A percentile compares a stretch with the other conserved stretches of the same genome.
Evolutionary conservation across 225 moss, liverwort and hornwort genomes (phyloP).

Genomic region (Neckera pumila): DNA sequence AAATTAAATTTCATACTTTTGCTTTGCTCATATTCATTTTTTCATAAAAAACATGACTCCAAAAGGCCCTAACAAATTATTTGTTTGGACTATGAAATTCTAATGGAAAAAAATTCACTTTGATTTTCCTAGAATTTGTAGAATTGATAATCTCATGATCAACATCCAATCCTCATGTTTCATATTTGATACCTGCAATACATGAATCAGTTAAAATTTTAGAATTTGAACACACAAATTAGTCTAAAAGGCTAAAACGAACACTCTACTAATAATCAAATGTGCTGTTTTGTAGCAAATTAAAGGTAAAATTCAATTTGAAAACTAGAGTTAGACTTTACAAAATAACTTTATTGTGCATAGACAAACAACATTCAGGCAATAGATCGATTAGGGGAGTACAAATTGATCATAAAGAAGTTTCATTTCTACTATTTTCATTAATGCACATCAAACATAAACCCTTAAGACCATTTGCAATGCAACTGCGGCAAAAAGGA

Average conservation of each 20-base stretch:
- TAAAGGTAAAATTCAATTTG: not conserved
- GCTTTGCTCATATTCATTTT: rapidly evolving
- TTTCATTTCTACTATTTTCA: not conserved
- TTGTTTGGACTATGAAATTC: not conserved
- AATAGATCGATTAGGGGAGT: not conserved
- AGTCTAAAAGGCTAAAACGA: no score
- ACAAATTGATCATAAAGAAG: not conserved
- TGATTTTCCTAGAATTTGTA: rapidly evolving
- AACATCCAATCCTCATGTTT: not conserved
- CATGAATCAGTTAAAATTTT: not conserved
- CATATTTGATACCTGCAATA: not conserved
- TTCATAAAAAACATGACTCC: not conserved
- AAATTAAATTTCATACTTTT: not conserved
- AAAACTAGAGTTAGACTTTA: not conserved
- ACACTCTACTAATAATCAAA: not conserved
- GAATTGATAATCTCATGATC: not conserved
- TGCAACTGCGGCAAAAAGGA: no score
- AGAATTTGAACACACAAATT: not conserved
- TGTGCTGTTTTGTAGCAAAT: not conserved
- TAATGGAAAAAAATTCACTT: not conserved
- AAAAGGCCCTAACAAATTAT: not conserved
- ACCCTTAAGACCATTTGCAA: no score
- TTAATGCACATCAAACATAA: not conserved
- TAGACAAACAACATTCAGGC: not conserved
- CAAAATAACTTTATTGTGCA: not conserved